These are phyloP conservation scores for Paramecium sonneborni DNA, from an alignment of 73 alveolate species.

Conservation along the genomic window DNA sequence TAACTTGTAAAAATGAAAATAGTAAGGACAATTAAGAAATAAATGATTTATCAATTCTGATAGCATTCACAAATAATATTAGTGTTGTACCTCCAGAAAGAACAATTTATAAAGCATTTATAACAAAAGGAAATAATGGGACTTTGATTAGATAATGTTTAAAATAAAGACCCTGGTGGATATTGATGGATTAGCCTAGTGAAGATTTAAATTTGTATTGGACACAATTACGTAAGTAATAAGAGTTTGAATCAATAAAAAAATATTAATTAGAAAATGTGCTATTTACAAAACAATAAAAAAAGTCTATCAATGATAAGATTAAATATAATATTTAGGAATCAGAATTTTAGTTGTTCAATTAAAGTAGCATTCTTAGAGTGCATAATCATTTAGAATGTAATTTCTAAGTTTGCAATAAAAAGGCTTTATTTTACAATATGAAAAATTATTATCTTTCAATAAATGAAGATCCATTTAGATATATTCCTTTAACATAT, in stretches of 20 bases:
- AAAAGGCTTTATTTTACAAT: constrained; percentile 84
- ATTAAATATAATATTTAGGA: background rate
- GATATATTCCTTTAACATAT: constrained; percentile 81
- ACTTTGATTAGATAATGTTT: constrained; percentile 30
- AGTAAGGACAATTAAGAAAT: background rate
- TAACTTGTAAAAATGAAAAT: background rate
- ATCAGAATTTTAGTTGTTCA: background rate
- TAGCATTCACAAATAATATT: background rate
- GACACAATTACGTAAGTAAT: constrained; percentile 14
- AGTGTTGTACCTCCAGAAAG: constrained; percentile 5
- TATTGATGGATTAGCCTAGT: background rate
- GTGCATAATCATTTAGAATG: constrained; percentile 77
- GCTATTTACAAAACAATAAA: background rate
- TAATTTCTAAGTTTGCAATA: constrained; percentile 78
- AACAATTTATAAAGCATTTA: constrained; percentile 39
- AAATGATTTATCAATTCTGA: background rate
- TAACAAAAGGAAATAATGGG: constrained; percentile 65
- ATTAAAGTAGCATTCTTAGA: background rate
- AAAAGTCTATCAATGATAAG: constrained; percentile 1
- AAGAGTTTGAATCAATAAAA: background rate
- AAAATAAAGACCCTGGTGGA: constrained; percentile 50
- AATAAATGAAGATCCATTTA: constrained; percentile 77
- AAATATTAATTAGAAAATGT: background rate
- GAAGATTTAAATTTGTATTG: constrained; percentile 50
- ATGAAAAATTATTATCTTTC: constrained; percentile 80